phyloP scores from a whole-genome alignment of 2,329 filamentous ascomycete species.

The Ascomycota sp. region DNA sequence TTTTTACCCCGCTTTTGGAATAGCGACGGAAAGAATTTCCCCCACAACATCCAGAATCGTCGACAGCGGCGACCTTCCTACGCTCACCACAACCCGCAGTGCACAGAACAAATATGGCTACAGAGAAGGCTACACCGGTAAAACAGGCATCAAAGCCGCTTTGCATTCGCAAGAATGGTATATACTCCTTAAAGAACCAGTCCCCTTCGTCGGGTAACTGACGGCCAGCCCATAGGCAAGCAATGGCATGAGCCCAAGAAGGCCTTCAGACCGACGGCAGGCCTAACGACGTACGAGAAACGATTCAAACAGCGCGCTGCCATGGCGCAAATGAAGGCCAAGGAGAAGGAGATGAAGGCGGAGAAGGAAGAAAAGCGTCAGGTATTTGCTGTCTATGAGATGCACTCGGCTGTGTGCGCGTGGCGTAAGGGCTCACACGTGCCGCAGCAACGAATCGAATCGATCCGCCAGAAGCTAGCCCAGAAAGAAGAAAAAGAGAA shows the following conservation, averaged over 20 bases:
- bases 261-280: conserved; percentile 64
- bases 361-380: conserved; percentile 82
- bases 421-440: conserved; percentile 2
- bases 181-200: too few species aligned
- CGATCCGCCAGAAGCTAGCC: conserved; percentile 65
- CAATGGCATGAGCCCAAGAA: conserved; percentile 77
- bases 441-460: conserved; percentile 49
- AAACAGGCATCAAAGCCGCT: conserved; percentile 18
- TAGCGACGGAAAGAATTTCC: too few species aligned
- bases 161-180: conserved; percentile 67
- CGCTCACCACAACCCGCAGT: too few species aligned
- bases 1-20: too few species aligned
- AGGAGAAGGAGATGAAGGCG: conserved; percentile 87
- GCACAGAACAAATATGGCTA: too few species aligned
- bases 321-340: conserved; percentile 63
- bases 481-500: conserved; percentile 86
- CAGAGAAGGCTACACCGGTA: conserved; percentile 6
- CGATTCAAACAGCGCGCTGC: conserved; percentile 50
- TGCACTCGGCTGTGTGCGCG: neutral
- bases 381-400: conserved; percentile 27
- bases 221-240: conserved; percentile 45
- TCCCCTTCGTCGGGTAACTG: neutral
- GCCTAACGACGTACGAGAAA: conserved; percentile 61
- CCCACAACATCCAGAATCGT: too few species aligned
- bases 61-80: too few species aligned